These are phyloP conservation scores for Metschnikowia henanensis DNA, from an alignment of 805 yeast species.

Conservation along the genomic window DNA sequence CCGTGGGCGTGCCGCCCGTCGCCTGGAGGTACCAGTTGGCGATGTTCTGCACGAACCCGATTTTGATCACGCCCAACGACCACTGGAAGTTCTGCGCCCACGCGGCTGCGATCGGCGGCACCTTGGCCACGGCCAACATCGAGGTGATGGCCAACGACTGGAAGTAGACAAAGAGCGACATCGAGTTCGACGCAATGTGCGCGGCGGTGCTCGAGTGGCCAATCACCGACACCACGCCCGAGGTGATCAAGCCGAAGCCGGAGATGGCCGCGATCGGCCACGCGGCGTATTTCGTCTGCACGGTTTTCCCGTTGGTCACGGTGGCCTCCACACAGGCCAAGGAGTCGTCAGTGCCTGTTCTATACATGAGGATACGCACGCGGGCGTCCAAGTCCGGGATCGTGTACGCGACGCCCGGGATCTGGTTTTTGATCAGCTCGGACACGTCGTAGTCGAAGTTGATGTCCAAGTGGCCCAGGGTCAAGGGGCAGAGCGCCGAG, in stretches of 20 bases:
- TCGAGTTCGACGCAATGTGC: slow-evolving; percentile 95
- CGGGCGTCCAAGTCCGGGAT: slow-evolving; percentile 95
- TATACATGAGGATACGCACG: slow-evolving; percentile 65
- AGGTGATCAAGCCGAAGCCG: slow-evolving; percentile 82
- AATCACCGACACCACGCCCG: slow-evolving; percentile 81
- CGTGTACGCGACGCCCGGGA: slow-evolving; percentile 85
- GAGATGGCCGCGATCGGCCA: slow-evolving; percentile 97
- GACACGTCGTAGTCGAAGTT: slow-evolving; percentile 47
- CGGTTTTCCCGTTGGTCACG: slow-evolving; percentile 87
- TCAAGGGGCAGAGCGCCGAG: slow-evolving; percentile 68
- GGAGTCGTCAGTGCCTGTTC: slow-evolving; percentile 41
- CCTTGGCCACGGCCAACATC: slow-evolving; percentile 91
- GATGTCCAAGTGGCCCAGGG: slow-evolving; percentile 84
- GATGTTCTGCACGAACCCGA: slow-evolving; percentile 74
- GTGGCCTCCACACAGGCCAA: slow-evolving; percentile 93
- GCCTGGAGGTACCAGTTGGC: slow-evolving; percentile 94
- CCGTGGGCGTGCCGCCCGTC: slow-evolving; percentile 88
- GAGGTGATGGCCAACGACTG: slow-evolving; percentile 90
- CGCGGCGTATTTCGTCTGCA: slow-evolving; percentile 73
- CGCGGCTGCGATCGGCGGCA: slow-evolving; percentile 97
- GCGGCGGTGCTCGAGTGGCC: slow-evolving; percentile 95
- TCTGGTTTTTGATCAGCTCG: slow-evolving; percentile 40
- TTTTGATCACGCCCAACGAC: slow-evolving; percentile 89
- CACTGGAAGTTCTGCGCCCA: slow-evolving; percentile 98
- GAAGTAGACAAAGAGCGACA: slow-evolving; percentile 90